Conservation (phyloP, 805 yeast species). For the Candida khao-thaluensis region DNA sequence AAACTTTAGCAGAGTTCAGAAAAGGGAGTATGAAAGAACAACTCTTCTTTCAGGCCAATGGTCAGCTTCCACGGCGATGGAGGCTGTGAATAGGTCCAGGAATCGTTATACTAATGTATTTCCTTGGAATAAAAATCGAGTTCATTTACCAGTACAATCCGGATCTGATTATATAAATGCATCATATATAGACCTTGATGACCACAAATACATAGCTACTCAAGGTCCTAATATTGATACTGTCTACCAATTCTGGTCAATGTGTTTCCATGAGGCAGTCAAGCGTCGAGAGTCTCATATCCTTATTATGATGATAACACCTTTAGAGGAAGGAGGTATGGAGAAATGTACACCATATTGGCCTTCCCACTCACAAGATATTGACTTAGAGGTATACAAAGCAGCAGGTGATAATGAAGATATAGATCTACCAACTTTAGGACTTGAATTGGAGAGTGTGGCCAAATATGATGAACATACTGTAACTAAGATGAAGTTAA, state of each 20-base stretch:
- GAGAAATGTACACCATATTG: constrained; percentile 45
- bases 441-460: constrained; percentile 19
- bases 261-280: constrained; percentile 38
- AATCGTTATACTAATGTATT: constrained; percentile 42
- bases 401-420: not conserved
- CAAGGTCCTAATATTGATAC: constrained; percentile 60
- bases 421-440: constrained; percentile 16
- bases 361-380: constrained; percentile 31
- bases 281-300: constrained; percentile 24
- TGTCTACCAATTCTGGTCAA: constrained; percentile 48
- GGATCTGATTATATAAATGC: constrained; percentile 41
- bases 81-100: constrained; percentile 13
- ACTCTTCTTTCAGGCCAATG: constrained; percentile 12
- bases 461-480: constrained; percentile 21
- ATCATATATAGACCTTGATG: constrained; percentile 25
- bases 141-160: constrained; percentile 22
- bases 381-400: constrained; percentile 12
- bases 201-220: constrained; percentile 54
- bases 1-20: constrained; percentile 13
- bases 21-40: constrained; percentile 16
- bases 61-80: constrained; percentile 7
- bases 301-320: constrained; percentile 46
- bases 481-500: constrained; percentile 27
- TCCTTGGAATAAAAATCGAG: constrained; percentile 41
- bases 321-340: constrained; percentile 45